Base-by-base conservation (phyloP, 495 filamentous ascomycete genomes). In the Immersiella caudata region DNA sequence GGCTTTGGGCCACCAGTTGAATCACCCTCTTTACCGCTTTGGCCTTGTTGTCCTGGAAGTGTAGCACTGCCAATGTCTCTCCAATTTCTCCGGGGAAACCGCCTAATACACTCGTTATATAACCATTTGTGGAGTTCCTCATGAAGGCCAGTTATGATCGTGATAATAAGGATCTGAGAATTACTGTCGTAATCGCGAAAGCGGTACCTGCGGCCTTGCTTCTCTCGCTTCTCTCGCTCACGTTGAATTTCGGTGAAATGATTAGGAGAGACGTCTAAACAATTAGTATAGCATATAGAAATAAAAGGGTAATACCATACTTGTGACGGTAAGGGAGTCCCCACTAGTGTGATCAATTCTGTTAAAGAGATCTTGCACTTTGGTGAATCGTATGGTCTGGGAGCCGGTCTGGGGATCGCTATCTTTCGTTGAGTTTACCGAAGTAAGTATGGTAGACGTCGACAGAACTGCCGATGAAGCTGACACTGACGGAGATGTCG, bases 1-100 rank as follows among this genome's bases (percentile, higher is more conserved):
- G 70, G 61, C 29, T 35, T 62, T 55, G 73, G 71, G 62, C 65
- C 71, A 57, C 73, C 69, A 24, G 55, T 69, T 54, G 71, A 73
- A 40, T 75, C 69, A 35, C 66, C 62, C 50, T 73, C n/a, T n/a
- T n/a, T n/a, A n/a, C n/a, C n/a, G n/a, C n/a, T n/a, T n/a, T n/a
- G n/a, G n/a, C n/a, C n/a, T 68, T 66, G 20, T 58, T 58, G 54
- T 68, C 20, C 25, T 29, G 58, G 40, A 5, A 36, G 6, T n/a
- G n/a, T n/a, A n/a, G 33, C 60, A 36, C 33, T 36, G 33, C 12
- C 5, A 36, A 36, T 12, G 33, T 36, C 33, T 12, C 33, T 6
- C 33, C 33, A 5, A 36, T n/a, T n/a, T n/a, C n/a, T n/a, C n/a
- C n/a, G n/a, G n/a, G n/a, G n/a, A n/a, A n/a, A n/a, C n/a, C n/a